Evolutionary conservation across 495 filamentous ascomycete genomes (phyloP), one percentile per base, ranked within the genome.

Genomic region (Aspergillus asperescens): DNA sequence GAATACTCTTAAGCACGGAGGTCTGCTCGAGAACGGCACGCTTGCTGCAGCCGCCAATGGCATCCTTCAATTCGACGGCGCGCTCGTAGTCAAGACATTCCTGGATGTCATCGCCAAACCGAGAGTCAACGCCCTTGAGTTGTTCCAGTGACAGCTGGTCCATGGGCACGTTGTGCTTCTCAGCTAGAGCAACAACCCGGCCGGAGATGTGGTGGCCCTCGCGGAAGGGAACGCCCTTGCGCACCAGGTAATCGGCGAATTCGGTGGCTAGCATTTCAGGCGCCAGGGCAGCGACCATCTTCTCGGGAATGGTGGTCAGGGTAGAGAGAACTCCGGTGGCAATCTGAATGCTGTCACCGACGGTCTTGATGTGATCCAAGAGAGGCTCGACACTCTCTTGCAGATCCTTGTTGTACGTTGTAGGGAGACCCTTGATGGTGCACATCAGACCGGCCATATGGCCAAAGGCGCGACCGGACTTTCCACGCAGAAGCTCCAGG

Each of bases 361-460:
- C 81, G 8, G 91, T 95, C 74, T 90, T 90, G 66, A 94, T 80
- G 64, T 85, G 83, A 70, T 95, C 88, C 23, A 97, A 80, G 67
- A 97, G 79, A 35, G 87, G 86, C 75, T 95, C 89, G 55, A 89
- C 83, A 52, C 81, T 85, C 72, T 96, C 92, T 70, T 97, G 92
- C 13, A 95, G 75, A 64, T 95, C 88, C 74, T 96, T 95, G 76
- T 96, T 95, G 77, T 96, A 96, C 5, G 89, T 94, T 20, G 82
- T 87, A 2, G 92, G 90, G 18, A 95, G 77, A 28, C 87, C 87
- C 75, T 97, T 96, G 64, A 88, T 82, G 12, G 85, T 93, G 67
- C 79, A 81, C 82, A 89, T 92, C 59, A 96, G 75, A 28, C 92
- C 92, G 7, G 87, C 79, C 85, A 96, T 90, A 60, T 90, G 84